Base-by-base conservation (phyloP, 139 green algal genomes). In the Mesotaenium endlicherianum region DNA sequence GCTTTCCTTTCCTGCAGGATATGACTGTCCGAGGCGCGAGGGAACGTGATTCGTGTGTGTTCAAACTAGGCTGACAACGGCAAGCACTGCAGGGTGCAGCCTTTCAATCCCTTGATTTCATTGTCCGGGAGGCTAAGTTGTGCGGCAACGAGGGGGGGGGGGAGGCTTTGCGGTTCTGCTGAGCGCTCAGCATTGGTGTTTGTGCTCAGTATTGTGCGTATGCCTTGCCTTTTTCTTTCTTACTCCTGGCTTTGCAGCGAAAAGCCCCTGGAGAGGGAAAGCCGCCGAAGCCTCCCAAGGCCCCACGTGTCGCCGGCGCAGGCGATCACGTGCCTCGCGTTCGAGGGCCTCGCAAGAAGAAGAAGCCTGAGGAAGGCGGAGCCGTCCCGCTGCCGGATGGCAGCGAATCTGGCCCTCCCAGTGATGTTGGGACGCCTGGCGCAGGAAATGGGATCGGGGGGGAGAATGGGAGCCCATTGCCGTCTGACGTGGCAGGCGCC, bases 221-320 rank as follows among this genome's bases (percentile, higher is more conserved):
- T 64, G 26, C 26, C 26, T 20, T 34, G 26, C 20, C 26, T 64
- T 64, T 20, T 64, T 64, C 26, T 64, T 64, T 34, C 20, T 64
- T 26, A 20, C 20, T 64, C 53, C 26, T 20, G 26, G 53, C 26
- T 64, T 64, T 20, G 26, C 53, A 64, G 53, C 53, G 53, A 26
- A 64, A 64, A 76, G 20, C n/a, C 20, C 20, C 67, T 53, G 45
- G 42, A 74, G 70, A 79, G 70, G 70, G 47, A 70, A 79, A 79
- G 8, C 70, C 70, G 5, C 70, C 70, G 6, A 79, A 79, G 47
- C 39, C 70, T 77, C 70, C 70, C 38, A 79, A 79, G 47, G 70
- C 45, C 8, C 70, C 70, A 6, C 42, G 45, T 41, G 45, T 79
- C n/a, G n/a, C n/a, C n/a, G n/a, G n/a, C n/a, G n/a, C n/a, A n/a